Percentiles rank a stretch among this genome's conserved stretches.
phyloP scores from a whole-genome alignment of 1,284 basidiomycete species.

The Microbotryum scabiosae region DNA sequence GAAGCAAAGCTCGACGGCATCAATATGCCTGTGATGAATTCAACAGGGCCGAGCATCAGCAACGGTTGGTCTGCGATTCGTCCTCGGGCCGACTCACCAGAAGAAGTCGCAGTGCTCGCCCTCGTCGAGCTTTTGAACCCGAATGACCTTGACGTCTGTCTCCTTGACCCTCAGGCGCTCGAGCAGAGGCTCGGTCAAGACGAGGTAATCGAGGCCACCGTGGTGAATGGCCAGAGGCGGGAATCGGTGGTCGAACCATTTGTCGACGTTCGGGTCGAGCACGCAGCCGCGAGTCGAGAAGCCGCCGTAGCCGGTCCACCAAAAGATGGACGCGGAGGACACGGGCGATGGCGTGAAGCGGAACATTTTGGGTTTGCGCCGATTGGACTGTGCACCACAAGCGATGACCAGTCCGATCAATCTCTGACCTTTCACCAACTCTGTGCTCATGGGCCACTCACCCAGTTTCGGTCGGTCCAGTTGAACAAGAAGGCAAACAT shows the following conservation, averaged over 20 bases:
- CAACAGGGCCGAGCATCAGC: conserved; percentile 39
- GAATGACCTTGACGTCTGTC: conserved; percentile 47
- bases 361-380: conserved; percentile 56
- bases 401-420: neutral
- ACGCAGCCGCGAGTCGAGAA: conserved; percentile 53
- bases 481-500: conserved; percentile 56
- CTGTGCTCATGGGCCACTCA: conserved; percentile 28
- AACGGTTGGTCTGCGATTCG: too few relatives aligned
- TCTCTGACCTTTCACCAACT: conserved; percentile 4
- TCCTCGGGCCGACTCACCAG: conserved; percentile 21
- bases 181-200: conserved; percentile 47
- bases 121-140: conserved; percentile 45
- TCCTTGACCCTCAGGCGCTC: conserved; percentile 46
- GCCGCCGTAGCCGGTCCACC: conserved; percentile 54
- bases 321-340: conserved; percentile 38
- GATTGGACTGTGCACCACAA: conserved; percentile 39
- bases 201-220: conserved; percentile 47
- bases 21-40: conserved; percentile 43
- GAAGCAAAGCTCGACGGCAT: conserved; percentile 51
- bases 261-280: conserved; percentile 45
- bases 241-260: conserved; percentile 52
- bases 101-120: conserved; percentile 43
- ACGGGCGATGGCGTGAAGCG: conserved; percentile 56
- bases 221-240: conserved; percentile 52
- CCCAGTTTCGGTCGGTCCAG: conserved; percentile 59